Evolutionary conservation across 1,139 yeast genomes (phyloP), one percentile per base, ranked within the genome.

Genomic region (Fermentozyma sake): DNA sequence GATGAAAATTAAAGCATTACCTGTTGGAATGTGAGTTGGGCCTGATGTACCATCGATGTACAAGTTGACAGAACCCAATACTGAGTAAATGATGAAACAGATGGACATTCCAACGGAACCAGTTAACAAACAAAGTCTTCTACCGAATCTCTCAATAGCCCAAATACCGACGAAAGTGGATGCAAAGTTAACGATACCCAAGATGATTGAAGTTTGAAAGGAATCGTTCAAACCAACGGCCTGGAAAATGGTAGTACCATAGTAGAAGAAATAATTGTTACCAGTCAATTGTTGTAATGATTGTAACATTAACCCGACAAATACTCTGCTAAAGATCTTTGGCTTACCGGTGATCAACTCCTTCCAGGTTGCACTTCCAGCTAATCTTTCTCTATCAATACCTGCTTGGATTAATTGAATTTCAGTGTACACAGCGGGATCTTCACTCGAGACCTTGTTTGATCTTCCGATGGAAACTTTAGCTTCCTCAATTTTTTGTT

Each of bases 211-310:
- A 10, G 93, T 80, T 54, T 79, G 70, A 59, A 78, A 84, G 21
- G 94, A 74, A 55, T 80, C 87, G 31, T 58, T 42, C 53, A 82
- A 58, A 46, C 93, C 93, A 42, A 82, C 84, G 41, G 91, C 79
- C 47, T 73, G 58, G 73, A 82, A 82, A 49, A 81, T 71, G 30
- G 82, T 73, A 36, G 89, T 81, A 56, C 87, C 86, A 44, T 80
- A 82, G 66, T 81, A 81, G 70, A 82, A 81, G 64, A 82, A 80
- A 58, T 80, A 82, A 64, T 81, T 81, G 52, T 77, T 72, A 69
- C 91, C 93, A 35, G 86, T 76, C 43, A 82, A 69, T 59, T 82
- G 93, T 61, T 82, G 91, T 46, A 81, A 58, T 14, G 79, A 67
- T 66, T 78, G 82, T 41, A 81, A 55, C 56, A 76, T 50, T 35